Evolutionary conservation across 1,284 basidiomycete genomes (phyloP).

Genomic region (Tilletia setariae): DNA sequence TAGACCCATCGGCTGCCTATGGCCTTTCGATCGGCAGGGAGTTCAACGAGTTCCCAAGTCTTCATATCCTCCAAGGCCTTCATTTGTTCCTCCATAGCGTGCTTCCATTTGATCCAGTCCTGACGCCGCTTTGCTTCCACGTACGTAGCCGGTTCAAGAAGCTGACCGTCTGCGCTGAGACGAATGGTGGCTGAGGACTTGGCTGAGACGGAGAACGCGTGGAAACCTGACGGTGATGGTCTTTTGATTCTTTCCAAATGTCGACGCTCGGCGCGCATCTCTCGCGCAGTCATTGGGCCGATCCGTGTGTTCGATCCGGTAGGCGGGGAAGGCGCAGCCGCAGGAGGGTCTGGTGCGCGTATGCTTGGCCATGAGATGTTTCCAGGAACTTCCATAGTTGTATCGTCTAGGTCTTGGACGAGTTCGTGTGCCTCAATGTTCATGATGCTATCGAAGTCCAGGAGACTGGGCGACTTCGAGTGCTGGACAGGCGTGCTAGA

Average conservation of each 20-base stretch:
- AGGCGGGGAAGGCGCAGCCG: neutral
- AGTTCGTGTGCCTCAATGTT: too few relatives aligned
- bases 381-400: too few relatives aligned
- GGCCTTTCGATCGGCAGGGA: neutral
- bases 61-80: neutral
- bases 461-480: neutral
- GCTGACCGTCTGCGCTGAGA: neutral
- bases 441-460: neutral
- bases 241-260: neutral
- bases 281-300: neutral
- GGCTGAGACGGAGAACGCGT: neutral
- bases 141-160: neutral
- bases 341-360: neutral
- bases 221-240: neutral
- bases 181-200: neutral
- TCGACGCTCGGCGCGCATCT: neutral
- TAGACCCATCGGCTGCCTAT: neutral
- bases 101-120: neutral
- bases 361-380: too few relatives aligned
- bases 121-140: neutral
- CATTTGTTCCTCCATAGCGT: neutral
- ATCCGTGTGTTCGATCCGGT: neutral
- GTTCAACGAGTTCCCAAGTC: neutral
- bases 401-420: too few relatives aligned
- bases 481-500: neutral